Percentiles rank a stretch among this genome's conserved stretches.
Conservation (phyloP, 23 red algal genomes). For the Gracilaria domingensis region DNA sequence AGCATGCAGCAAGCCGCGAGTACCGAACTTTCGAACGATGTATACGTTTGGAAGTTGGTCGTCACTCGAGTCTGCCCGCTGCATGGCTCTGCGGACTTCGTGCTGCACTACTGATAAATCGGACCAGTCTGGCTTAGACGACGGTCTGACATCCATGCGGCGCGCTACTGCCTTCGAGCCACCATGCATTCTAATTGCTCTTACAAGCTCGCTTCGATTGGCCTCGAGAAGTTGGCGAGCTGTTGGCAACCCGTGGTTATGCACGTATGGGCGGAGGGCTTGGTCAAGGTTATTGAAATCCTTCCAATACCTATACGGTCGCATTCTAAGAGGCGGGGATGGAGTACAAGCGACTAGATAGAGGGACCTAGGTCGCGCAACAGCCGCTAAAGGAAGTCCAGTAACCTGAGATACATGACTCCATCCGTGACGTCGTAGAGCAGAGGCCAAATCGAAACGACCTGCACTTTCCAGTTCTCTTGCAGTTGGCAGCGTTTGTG, state of each 20-base stretch:
- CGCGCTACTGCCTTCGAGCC: conserved; percentile 34
- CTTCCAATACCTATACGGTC: conserved; percentile 42
- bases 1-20: conserved; percentile 21
- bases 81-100: background rate
- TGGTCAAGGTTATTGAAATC: conserved; percentile 2
- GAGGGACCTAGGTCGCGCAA: conserved; percentile 4
- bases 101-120: background rate
- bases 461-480: conserved; percentile 20
- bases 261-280: background rate
- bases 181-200: conserved; percentile 38
- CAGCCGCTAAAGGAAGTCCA: conserved; percentile 17
- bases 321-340: conserved; percentile 33
- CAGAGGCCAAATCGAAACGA: conserved; percentile 28
- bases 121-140: conserved; percentile 26
- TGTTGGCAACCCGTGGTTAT: background rate
- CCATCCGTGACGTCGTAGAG: conserved; percentile 43
- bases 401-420: background rate
- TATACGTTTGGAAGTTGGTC: background rate
- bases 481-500: background rate
- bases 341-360: conserved; percentile 22
- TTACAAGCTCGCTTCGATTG: background rate
- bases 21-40: background rate
- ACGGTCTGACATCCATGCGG: conserved; percentile 2
- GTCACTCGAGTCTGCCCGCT: background rate
- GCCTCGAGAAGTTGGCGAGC: background rate